A percentile compares a stretch with the other conserved stretches of the same genome.
phyloP scores from a whole-genome alignment of 2,329 filamentous ascomycete species.

The Trichoderma atroviride region DNA sequence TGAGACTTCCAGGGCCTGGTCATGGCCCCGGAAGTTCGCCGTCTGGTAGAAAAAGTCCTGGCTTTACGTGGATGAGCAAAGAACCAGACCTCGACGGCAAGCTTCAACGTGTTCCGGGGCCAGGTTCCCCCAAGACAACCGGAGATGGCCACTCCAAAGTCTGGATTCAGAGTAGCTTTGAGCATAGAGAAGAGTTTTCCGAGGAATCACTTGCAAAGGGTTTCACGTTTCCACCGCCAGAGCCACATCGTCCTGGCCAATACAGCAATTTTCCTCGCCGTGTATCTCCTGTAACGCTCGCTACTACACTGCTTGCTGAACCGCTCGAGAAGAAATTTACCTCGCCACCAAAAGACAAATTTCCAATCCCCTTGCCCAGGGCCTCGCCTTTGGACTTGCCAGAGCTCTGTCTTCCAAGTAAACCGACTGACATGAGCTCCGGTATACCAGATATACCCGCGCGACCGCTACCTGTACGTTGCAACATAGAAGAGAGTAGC shows the following conservation, averaged over 20 bases:
- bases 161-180: conserved; percentile 9
- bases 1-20: background rate
- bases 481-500: background rate
- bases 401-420: background rate
- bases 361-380: conserved; percentile 17
- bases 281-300: background rate
- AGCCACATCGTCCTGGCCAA: conserved; percentile 29
- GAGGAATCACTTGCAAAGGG: conserved; percentile 27
- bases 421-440: background rate
- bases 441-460: background rate
- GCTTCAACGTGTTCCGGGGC: background rate
- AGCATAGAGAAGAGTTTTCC: conserved; percentile 21
- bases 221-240: conserved; percentile 29
- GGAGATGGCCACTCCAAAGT: too few relatives aligned
- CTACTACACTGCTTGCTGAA: background rate
- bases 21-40: background rate
- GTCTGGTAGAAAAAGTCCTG: background rate
- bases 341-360: conserved; percentile 28
- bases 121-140: background rate
- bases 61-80: background rate
- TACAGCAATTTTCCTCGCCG: conserved; percentile 26
- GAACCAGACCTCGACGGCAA: background rate
- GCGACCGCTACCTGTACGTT: background rate
- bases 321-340: background rate
- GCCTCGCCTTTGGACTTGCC: background rate